These are phyloP conservation scores for Leccinum ochraceum DNA, from an alignment of 768 basidiomycete species.

Conservation along the genomic window DNA sequence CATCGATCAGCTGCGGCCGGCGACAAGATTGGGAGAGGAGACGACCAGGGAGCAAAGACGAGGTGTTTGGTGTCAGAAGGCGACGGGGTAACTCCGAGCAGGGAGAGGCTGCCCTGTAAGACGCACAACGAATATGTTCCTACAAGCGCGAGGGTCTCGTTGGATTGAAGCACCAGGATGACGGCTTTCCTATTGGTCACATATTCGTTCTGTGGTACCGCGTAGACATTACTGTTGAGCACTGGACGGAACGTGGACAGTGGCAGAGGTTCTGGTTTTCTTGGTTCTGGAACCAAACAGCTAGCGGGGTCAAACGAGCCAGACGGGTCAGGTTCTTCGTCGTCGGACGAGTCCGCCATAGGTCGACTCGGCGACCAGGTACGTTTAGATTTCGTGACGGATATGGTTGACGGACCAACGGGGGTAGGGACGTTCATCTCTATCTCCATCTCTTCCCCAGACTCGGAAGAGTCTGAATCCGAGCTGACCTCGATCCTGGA, in stretches of 20 bases:
- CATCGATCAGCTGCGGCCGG: constrained; percentile 21
- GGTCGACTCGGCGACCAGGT: constrained; percentile 65
- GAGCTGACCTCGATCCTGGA: constrained; percentile 39
- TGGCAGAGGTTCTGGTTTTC: constrained; percentile 19
- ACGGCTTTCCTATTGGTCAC: constrained; percentile 24
- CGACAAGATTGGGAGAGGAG: constrained; percentile 66
- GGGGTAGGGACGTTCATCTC: constrained; percentile 17
- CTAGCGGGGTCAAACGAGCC: not conserved
- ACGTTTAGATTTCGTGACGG: constrained; percentile 29
- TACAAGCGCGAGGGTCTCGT: constrained; percentile 63
- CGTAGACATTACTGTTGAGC: constrained; percentile 39
- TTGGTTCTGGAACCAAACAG: not conserved
- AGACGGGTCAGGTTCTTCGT: constrained; percentile 32
- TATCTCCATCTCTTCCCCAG: constrained; percentile 27
- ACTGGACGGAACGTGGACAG: constrained; percentile 55
- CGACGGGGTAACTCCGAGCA: constrained; percentile 55
- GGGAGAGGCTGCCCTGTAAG: constrained; percentile 56
- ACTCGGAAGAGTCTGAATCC: constrained; percentile 25
- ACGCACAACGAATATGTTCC: constrained; percentile 66
- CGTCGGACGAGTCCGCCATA: constrained; percentile 48
- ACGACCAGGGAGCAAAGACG: constrained; percentile 76
- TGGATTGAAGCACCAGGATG: constrained; percentile 45
- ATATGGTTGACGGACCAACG: constrained; percentile 13
- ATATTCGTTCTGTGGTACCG: constrained; percentile 3
- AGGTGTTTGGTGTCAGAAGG: constrained; percentile 44